Evolutionary conservation across 176 grass and related monocot genomes (phyloP), one percentile per base, ranked within the genome.

Genomic region (Musa itinerans): DNA sequence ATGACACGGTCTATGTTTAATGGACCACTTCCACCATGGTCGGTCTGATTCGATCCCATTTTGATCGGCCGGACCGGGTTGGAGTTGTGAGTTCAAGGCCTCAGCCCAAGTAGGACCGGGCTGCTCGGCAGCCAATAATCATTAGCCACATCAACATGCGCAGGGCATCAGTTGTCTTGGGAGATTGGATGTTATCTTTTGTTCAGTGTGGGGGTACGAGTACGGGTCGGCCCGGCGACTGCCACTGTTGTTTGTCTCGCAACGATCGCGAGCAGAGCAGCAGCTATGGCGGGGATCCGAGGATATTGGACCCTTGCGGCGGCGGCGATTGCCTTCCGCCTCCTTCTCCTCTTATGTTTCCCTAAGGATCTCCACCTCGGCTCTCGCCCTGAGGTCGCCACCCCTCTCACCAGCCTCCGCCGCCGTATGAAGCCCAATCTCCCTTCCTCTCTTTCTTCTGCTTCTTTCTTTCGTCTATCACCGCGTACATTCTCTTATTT

Each of bases 331-430:
- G 89, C 68, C n/a, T 96, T 96, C 76, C 87, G 92, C 64, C 73
- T 96, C 58, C 79, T 87, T 53, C 83, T 87, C n/a, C 85, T 96
- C 49, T 76, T 96, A 17, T 76, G 83, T 69, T 96, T 90, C 56
- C 81, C 83, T 19, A 81, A 83, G 0, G 85, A 96, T 70, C 89
- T 92, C 78, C 85, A 92, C 65, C 92, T 96, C 29, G 87, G 87
- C 50, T 89, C 89, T 74, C 89, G 89, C 66, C 87, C 86, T 21
- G 92, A 91, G 84, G 79, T 96, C 80, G 87, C 92, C 51, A 96
- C 88, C 29, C 92, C 92, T 53, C 81, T 96, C 54, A 91, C 92
- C 70, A 91, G 88, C 67, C 78, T 96, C 73, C 88, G 86, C 78
- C 84, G 88, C 76, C 73, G 90, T 98, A 87, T 74, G 94, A 71